These are phyloP conservation scores for Dothideomycetes sp. DNA, from an alignment of 2,329 filamentous ascomycete genomes.

Conservation along the genomic window DNA sequence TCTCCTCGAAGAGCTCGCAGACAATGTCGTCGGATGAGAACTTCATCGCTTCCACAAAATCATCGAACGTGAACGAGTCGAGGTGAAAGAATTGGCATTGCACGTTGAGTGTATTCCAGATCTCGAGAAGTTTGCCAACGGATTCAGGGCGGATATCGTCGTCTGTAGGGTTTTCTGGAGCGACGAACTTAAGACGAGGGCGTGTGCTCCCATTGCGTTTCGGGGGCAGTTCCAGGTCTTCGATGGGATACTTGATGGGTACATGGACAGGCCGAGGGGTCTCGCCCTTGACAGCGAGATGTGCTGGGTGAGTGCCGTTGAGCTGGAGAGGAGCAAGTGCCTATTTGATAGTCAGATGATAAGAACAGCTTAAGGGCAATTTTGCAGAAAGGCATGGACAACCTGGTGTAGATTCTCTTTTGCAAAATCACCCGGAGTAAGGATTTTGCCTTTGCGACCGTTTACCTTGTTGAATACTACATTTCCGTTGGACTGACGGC, in stretches of 20 bases:
- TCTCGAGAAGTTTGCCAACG: constrained; percentile 75
- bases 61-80: constrained; percentile 96
- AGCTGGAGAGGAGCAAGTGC: not conserved
- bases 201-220: constrained; percentile 52
- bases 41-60: constrained; percentile 80
- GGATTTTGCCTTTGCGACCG: constrained; percentile 8
- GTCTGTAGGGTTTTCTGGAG: constrained; percentile 27
- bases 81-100: constrained; percentile 90
- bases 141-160: constrained; percentile 66
- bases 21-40: constrained; percentile 62
- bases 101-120: constrained; percentile 96
- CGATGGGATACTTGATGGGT: constrained; percentile 85
- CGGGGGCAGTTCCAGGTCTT: constrained; percentile 74
- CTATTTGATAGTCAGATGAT: constrained; percentile 28
- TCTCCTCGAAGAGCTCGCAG: constrained; percentile 79
- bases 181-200: constrained; percentile 65
- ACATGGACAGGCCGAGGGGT: constrained; percentile 48
- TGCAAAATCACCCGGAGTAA: constrained; percentile 7
- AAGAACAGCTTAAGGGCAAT: not conserved
- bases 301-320: not conserved
- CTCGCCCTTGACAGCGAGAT: constrained; percentile 1
- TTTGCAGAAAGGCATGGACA: not conserved
- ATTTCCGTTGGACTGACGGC: constrained; percentile 5
- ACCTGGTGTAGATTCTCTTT: constrained; percentile 2
- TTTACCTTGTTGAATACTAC: constrained; percentile 9